phyloP scores from a whole-genome alignment of 345 rosid species.

The Murraya koenigii region DNA sequence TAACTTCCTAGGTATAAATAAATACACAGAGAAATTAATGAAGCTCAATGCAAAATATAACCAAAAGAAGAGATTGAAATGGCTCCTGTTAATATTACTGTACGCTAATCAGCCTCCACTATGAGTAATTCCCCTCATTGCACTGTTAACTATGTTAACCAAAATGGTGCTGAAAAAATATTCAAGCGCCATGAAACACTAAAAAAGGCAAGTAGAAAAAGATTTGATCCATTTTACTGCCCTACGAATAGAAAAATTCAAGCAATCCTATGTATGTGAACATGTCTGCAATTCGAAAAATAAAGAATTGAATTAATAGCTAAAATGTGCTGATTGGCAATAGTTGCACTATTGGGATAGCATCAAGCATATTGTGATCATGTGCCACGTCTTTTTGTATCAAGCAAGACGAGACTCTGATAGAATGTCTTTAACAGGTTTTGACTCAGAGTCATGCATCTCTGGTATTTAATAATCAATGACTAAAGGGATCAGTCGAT shows the following conservation, averaged over 20 bases:
- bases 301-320: slow-evolving; percentile 54
- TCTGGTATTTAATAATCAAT: no score
- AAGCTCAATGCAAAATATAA: slow-evolving; percentile 43
- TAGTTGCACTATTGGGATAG: slow-evolving; percentile 33
- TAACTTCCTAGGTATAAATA: slow-evolving; percentile 38
- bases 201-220: slow-evolving; percentile 45
- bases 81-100: slow-evolving; percentile 52
- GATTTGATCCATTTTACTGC: slow-evolving; percentile 44
- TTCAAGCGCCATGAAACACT: slow-evolving; percentile 57
- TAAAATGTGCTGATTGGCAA: slow-evolving; percentile 50
- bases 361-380: slow-evolving; percentile 47
- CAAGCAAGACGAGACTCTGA: no score
- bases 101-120: slow-evolving; percentile 59
- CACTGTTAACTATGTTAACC: slow-evolving; percentile 41
- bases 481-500: no score
- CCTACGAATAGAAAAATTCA: slow-evolving; percentile 60
- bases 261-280: slow-evolving; percentile 52
- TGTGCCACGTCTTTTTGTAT: slow-evolving; percentile 46
- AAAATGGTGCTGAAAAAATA: slow-evolving; percentile 41
- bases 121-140: slow-evolving; percentile 24
- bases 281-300: slow-evolving; percentile 57
- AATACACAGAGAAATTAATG: slow-evolving; percentile 45
- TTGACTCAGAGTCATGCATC: no score
- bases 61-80: slow-evolving; percentile 49
- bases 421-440: no score